Percentiles rank a stretch among this genome's conserved stretches.
Evolutionary conservation across 2,329 filamentous ascomycete species (phyloP).

Genomic region (Arthrobotrys entomopaga): DNA sequence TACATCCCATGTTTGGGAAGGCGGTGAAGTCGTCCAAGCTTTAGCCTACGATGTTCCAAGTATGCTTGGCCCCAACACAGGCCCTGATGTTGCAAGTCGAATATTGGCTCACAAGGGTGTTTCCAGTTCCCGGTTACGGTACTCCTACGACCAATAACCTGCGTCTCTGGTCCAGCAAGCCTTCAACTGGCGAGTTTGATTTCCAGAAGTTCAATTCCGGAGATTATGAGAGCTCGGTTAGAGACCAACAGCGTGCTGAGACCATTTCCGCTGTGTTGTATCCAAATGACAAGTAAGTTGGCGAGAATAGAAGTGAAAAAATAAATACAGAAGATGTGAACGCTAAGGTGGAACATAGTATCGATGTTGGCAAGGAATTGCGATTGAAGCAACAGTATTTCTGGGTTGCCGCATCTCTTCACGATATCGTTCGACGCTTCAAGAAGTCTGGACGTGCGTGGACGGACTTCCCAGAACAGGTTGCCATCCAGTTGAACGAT

Average conservation of each 20-base stretch:
- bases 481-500: constrained; percentile 97
- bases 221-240: constrained; percentile 96
- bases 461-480: constrained; percentile 91
- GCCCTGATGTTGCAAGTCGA: constrained; percentile 48
- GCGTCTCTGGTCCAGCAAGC: constrained; percentile 96
- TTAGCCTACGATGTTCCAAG: constrained; percentile 84
- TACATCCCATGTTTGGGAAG: constrained; percentile 81
- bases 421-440: constrained; percentile 96
- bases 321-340: not conserved
- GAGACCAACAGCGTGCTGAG: constrained; percentile 98
- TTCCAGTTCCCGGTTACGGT: constrained; percentile 83
- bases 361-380: constrained; percentile 95
- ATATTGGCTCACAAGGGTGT: constrained; percentile 9
- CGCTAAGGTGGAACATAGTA: constrained; percentile 66
- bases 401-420: constrained; percentile 96
- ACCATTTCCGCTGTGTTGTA: constrained; percentile 98
- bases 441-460: constrained; percentile 94
- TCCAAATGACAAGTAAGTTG: constrained; percentile 76
- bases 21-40: constrained; percentile 89
- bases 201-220: constrained; percentile 99
- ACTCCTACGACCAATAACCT: constrained; percentile 96
- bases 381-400: constrained; percentile 99
- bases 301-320: not conserved
- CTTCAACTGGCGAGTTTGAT: constrained; percentile 95
- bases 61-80: constrained; percentile 60